These are phyloP conservation scores for Buddleja alternifolia DNA, from an alignment of 257 asterid genomes.

Conservation along the genomic window DNA sequence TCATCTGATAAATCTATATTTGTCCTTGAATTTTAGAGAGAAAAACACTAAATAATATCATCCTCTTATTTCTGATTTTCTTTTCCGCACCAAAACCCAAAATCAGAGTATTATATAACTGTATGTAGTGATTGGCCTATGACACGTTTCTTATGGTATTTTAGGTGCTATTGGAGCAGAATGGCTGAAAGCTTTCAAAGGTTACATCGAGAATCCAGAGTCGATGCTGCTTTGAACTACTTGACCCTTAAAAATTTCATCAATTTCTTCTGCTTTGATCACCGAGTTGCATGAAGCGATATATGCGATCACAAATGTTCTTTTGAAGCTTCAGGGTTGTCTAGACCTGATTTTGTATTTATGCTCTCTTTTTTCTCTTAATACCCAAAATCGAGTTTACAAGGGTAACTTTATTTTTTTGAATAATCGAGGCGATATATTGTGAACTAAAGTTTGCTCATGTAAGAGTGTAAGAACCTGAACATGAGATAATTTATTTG, in stretches of 20 bases:
- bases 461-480: conserved; percentile 36
- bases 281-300: conserved; percentile 13
- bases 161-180: conserved; percentile 97
- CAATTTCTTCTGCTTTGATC: conserved; percentile 27
- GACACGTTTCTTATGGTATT: conserved; percentile 8
- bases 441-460: conserved; percentile 33
- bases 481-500: conserved; percentile 23
- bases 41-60: too few relatives aligned
- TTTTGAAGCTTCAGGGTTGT: conserved; percentile 25
- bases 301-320: conserved; percentile 23
- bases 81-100: too few relatives aligned
- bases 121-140: neutral
- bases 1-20: neutral
- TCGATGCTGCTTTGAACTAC: conserved; percentile 73
- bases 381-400: conserved; percentile 8
- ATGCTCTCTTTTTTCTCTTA: conserved; percentile 22
- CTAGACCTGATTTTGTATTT: conserved; percentile 24
- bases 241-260: neutral
- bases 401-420: conserved; percentile 26
- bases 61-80: too few relatives aligned
- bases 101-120: too few relatives aligned
- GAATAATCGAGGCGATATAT: conserved; percentile 40
- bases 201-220: conserved; percentile 94
- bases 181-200: conserved; percentile 97
- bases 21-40: too few relatives aligned